A percentile compares a stretch with the other conserved stretches of the same genome.
Evolutionary conservation across 2,329 filamentous ascomycete genomes (phyloP).

Genomic region (Arthrobotrys megalospora): DNA sequence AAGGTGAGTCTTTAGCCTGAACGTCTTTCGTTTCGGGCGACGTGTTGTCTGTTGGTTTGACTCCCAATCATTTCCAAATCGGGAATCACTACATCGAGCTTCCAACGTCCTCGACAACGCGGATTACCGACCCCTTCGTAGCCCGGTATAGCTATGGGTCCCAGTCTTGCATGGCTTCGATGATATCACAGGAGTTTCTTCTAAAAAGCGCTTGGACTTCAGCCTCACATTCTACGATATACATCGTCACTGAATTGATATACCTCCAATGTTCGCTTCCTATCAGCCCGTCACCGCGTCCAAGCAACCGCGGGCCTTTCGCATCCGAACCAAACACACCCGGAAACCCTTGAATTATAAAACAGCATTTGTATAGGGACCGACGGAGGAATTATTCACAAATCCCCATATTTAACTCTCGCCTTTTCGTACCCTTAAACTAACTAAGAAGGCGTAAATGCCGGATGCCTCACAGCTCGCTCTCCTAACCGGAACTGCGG

Average conservation of each 20-base stretch:
- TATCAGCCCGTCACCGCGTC: neutral
- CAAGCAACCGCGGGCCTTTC: neutral
- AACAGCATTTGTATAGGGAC: neutral
- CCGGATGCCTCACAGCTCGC: neutral
- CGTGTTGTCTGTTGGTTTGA: slow-evolving; percentile 29
- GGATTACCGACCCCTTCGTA: neutral
- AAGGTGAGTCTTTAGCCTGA: slow-evolving; percentile 34
- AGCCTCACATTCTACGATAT: too few species aligned
- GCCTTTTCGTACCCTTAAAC: neutral
- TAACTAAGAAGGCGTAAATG: neutral
- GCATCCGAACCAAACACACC: neutral
- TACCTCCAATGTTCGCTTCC: too few species aligned
- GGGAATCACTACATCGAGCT: slow-evolving; percentile 5
- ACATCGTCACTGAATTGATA: too few species aligned
- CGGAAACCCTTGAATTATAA: slow-evolving; percentile 3
- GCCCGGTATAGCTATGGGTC: too few species aligned
- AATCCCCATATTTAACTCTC: slow-evolving; percentile 9
- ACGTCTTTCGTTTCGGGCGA: slow-evolving; percentile 1
- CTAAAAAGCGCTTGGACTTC: too few species aligned
- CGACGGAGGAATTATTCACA: slow-evolving; percentile 43
- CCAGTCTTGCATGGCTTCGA: too few species aligned
- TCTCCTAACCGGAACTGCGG: slow-evolving; percentile 53
- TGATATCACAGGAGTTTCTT: too few species aligned
- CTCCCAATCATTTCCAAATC: neutral
- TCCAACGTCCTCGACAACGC: slow-evolving; percentile 24